Evolutionary conservation across 2,329 filamentous ascomycete genomes (phyloP).

Genomic region (Aureobasidium pullulans): DNA sequence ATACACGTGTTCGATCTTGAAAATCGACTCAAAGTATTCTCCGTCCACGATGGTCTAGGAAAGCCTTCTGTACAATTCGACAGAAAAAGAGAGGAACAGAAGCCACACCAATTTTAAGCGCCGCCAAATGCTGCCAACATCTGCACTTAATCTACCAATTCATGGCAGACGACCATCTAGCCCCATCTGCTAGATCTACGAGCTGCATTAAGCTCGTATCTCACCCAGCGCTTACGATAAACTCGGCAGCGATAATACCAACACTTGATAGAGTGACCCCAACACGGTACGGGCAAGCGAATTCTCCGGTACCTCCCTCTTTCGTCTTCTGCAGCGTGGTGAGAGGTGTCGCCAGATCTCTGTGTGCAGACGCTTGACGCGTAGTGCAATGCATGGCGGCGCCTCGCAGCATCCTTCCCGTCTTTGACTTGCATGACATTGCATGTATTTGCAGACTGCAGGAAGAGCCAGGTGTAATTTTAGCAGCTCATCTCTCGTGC

Average conservation of each 20-base stretch:
- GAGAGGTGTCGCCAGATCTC: not conserved
- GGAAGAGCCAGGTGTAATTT: not conserved
- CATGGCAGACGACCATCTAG: not conserved
- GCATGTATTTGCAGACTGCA: not conserved
- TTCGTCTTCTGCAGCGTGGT: not conserved
- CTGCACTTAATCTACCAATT: not conserved
- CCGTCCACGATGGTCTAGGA: not conserved
- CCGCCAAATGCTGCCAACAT: not conserved
- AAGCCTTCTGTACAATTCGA: not conserved
- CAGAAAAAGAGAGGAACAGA: not conserved
- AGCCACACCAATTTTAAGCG: not conserved
- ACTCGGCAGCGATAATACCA: not conserved
- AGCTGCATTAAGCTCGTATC: not conserved
- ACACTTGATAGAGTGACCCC: not conserved
- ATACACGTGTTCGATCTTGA: not conserved
- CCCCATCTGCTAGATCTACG: constrained; percentile 4
- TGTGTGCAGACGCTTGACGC: not conserved
- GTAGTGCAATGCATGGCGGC: constrained; percentile 5
- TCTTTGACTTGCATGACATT: constrained; percentile 12
- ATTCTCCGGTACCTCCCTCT: not conserved
- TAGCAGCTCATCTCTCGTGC: not conserved
- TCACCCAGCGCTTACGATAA: constrained; percentile 1
- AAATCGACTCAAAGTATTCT: not conserved
- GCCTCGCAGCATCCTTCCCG: not conserved
- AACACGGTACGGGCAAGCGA: not conserved